Conservation (phyloP, 805 yeast genomes). For the Pichia sporocuriosa region DNA sequence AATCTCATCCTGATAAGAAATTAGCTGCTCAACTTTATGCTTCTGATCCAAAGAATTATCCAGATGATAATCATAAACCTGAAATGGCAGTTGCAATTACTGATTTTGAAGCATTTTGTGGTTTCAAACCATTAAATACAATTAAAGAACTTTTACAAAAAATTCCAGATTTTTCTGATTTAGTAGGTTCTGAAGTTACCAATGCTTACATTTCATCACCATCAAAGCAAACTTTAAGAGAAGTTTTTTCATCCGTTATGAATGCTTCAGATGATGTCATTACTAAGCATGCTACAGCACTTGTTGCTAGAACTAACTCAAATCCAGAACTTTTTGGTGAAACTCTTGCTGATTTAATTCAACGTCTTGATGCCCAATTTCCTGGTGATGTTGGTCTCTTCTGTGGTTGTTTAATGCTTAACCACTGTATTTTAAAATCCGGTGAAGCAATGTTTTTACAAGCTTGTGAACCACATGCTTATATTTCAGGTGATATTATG, state of each 20-base stretch:
- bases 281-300: slow-evolving; percentile 47
- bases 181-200: slow-evolving; percentile 62
- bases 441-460: slow-evolving; percentile 97
- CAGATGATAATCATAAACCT: slow-evolving; percentile 98
- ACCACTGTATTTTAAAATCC: slow-evolving; percentile 71
- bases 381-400: slow-evolving; percentile 92
- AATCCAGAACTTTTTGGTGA: slow-evolving; percentile 53
- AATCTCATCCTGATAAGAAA: slow-evolving; percentile 94
- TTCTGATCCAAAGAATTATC: slow-evolving; percentile 87
- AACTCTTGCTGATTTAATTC: slow-evolving; percentile 64
- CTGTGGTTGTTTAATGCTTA: slow-evolving; percentile 89
- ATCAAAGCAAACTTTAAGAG: slow-evolving; percentile 56
- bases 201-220: slow-evolving; percentile 50
- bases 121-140: slow-evolving; percentile 85
- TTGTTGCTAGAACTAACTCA: slow-evolving; percentile 57
- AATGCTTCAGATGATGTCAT: slow-evolving; percentile 61
- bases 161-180: slow-evolving; percentile 67
- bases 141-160: slow-evolving; percentile 59
- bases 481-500: slow-evolving; percentile 92
- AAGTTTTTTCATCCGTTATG: slow-evolving; percentile 80
- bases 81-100: slow-evolving; percentile 99
- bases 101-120: slow-evolving; percentile 95
- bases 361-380: slow-evolving; percentile 77
- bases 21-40: slow-evolving; percentile 72
- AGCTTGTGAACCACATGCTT: slow-evolving; percentile 98